Percentiles rank a stretch among this genome's conserved stretches.
phyloP scores from a whole-genome alignment of 805 yeast species.

The Naumovozyma castellii region DNA sequence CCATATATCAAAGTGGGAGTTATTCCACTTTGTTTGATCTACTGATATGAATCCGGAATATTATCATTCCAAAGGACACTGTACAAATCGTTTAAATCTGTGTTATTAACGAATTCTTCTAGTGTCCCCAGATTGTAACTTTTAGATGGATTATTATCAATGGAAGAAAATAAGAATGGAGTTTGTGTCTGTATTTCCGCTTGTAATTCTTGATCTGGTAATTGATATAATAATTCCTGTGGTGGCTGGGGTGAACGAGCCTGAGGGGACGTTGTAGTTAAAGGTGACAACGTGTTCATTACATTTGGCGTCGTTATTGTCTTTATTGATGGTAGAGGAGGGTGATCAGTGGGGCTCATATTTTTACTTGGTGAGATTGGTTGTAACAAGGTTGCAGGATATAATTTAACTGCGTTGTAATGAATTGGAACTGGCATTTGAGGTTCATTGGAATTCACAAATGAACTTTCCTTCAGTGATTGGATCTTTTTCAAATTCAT shows the following conservation, averaged over 20 bases:
- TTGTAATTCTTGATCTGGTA: neutral
- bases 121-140: constrained; percentile 19
- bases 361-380: neutral
- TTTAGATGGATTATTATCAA: neutral
- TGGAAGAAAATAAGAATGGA: neutral
- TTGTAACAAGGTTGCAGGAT: constrained; percentile 1
- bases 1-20: no score
- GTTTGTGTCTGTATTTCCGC: neutral
- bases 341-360: neutral
- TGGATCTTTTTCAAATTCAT: neutral
- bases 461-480: neutral
- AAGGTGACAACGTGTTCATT: neutral
- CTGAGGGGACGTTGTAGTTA: neutral
- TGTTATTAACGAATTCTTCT: constrained; percentile 22
- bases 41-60: neutral
- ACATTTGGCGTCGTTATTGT: neutral
- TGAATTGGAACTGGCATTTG: neutral
- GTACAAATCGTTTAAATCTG: constrained; percentile 17
- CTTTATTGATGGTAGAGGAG: neutral
- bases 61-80: neutral
- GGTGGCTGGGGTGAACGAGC: neutral
- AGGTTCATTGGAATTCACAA: neutral
- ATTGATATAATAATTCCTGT: neutral
- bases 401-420: neutral
- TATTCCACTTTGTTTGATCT: no score